Percentiles rank a stretch among this genome's conserved stretches.
phyloP scores from a whole-genome alignment of 805 yeast genomes.

The Danielia oregonensis region DNA sequence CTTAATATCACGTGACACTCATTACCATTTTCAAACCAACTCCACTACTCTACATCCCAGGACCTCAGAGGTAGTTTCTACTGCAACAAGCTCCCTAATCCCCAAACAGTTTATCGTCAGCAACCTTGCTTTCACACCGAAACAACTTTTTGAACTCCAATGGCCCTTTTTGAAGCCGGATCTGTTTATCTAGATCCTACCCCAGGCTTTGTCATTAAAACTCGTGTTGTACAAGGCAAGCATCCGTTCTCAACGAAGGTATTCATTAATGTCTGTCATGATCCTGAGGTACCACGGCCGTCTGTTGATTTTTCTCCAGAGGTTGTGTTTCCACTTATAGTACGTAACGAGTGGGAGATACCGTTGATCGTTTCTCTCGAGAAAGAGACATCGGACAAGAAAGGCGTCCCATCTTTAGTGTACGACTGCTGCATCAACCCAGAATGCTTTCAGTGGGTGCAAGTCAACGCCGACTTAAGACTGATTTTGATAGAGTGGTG shows the following conservation, averaged over 20 bases:
- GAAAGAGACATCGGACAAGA: conserved; percentile 60
- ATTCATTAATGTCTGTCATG: conserved; percentile 75
- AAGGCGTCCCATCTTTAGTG: conserved; percentile 60
- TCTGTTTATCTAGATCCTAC: conserved; percentile 39
- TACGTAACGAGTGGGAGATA: conserved; percentile 77
- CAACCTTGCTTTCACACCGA: too few relatives aligned
- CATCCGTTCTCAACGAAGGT: conserved; percentile 50
- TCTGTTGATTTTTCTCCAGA: conserved; percentile 48
- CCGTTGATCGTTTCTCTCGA: conserved; percentile 70
- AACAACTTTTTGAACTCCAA: too few relatives aligned
- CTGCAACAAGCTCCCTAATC: too few relatives aligned
- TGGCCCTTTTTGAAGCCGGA: conserved; percentile 6
- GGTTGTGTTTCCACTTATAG: conserved; percentile 57
- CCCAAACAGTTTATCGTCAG: too few relatives aligned
- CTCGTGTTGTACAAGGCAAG: conserved; percentile 42
- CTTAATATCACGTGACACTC: too few relatives aligned
- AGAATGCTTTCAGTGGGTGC: conserved; percentile 58
- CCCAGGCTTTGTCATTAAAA: conserved; percentile 73
- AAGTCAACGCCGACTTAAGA: conserved; percentile 53
- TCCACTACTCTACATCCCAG: too few relatives aligned
- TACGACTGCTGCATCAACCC: conserved; percentile 78
- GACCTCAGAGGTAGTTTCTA: too few relatives aligned
- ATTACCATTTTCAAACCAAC: too few relatives aligned
- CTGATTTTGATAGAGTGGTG: conserved; percentile 79
- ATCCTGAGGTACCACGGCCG: conserved; percentile 64